Percentiles rank a stretch among this genome's conserved stretches.
phyloP scores from a whole-genome alignment of 371 early-diverging fungal genomes.

The Mucor sp. region DNA sequence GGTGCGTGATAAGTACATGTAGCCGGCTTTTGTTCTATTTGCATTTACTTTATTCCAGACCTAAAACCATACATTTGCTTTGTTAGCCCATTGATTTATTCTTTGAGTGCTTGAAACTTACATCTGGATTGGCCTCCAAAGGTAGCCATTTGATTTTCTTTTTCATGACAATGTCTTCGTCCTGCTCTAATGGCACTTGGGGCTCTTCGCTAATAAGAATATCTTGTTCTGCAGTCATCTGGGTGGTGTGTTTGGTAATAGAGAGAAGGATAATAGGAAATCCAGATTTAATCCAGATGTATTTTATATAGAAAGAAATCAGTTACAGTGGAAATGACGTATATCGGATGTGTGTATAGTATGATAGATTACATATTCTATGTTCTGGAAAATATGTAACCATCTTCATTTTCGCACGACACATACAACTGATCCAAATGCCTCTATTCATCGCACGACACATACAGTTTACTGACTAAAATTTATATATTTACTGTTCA shows the following conservation, averaged over 20 bases:
- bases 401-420: not conserved
- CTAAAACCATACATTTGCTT: conserved; percentile 25
- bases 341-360: not conserved
- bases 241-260: not conserved
- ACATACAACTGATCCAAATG: not conserved
- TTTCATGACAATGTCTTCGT: not conserved
- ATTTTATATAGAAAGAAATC: not conserved
- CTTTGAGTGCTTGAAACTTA: conserved; percentile 17
- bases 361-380: not conserved
- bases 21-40: not conserved
- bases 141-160: conserved; percentile 68
- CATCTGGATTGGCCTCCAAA: conserved; percentile 86
- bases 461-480: no score
- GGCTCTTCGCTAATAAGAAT: not conserved
- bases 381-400: not conserved
- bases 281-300: not conserved
- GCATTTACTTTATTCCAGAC: conserved; percentile 65
- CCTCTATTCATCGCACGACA: not conserved
- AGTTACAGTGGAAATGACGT: not conserved
- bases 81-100: not conserved
- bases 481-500: no score
- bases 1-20: not conserved
- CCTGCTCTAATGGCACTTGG: not conserved
- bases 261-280: not conserved
- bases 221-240: not conserved